These are phyloP conservation scores for Phytophthora multivora DNA, from an alignment of 352 stramenopile species.

Conservation along the genomic window DNA sequence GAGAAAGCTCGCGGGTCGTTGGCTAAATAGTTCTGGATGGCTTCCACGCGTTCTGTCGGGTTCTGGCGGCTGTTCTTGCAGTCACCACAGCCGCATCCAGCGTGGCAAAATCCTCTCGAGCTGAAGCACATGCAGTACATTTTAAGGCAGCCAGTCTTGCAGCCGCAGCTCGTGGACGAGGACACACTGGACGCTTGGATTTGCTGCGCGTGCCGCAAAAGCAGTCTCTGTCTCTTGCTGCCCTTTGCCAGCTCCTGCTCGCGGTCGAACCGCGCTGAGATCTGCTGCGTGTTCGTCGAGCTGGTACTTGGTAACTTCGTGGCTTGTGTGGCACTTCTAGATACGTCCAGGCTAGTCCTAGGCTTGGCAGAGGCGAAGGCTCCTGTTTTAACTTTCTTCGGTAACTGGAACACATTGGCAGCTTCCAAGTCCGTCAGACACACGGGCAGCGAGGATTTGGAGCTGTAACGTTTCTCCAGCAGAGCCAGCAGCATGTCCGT, in stretches of 20 bases:
- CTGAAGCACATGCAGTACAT: constrained; percentile 90
- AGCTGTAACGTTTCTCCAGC: constrained; percentile 66
- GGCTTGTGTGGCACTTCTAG: constrained; percentile 6
- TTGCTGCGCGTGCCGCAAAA: constrained; percentile 65
- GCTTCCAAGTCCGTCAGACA: constrained; percentile 47
- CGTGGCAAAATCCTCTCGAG: constrained; percentile 79
- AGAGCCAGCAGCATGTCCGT: constrained; percentile 85
- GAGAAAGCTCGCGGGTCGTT: constrained; percentile 83
- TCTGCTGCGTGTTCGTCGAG: constrained; percentile 23
- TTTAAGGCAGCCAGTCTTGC: constrained; percentile 87
- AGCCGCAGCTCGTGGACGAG: constrained; percentile 79
- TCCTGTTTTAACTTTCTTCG: constrained; percentile 29
- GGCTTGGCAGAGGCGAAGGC: neutral
- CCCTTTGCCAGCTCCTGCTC: constrained; percentile 45
- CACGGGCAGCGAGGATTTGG: constrained; percentile 36
- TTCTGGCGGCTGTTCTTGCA: constrained; percentile 73
- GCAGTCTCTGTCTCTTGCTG: constrained; percentile 46
- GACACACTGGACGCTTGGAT: constrained; percentile 76
- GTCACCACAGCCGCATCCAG: constrained; percentile 67
- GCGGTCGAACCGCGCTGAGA: constrained; percentile 15
- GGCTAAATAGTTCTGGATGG: constrained; percentile 76
- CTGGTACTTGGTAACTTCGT: constrained; percentile 4
- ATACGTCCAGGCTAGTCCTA: constrained; percentile 21
- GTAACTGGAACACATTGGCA: constrained; percentile 41
- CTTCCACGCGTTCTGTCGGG: constrained; percentile 67